phyloP scores from a whole-genome alignment of 371 early-diverging fungal genomes.

The Lichtheimia ramosa region DNA sequence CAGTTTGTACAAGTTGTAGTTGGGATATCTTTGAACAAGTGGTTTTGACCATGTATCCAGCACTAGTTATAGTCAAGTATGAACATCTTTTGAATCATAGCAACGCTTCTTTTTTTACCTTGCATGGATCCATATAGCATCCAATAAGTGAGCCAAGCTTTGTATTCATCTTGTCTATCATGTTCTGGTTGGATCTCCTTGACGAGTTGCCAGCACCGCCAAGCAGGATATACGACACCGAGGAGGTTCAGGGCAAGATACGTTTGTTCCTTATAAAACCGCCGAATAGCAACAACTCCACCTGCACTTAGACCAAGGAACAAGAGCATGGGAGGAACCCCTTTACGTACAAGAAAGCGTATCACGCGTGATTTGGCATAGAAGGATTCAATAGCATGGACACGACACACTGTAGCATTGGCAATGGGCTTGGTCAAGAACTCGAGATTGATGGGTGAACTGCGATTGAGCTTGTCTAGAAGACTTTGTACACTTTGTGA shows the following conservation, averaged over 20 bases:
- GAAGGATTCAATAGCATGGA: conserved; percentile 30
- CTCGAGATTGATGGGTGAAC: conserved; percentile 39
- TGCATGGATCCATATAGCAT: conserved; percentile 49
- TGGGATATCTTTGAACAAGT: conserved; percentile 29
- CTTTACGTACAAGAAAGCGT: conserved; percentile 34
- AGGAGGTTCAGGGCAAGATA: conserved; percentile 31
- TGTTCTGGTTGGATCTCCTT: conserved; percentile 11
- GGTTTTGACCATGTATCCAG: conserved; percentile 45
- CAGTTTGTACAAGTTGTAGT: conserved; percentile 48
- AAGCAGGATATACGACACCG: conserved; percentile 47
- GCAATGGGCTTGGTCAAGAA: conserved; percentile 28
- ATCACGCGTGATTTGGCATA: conserved; percentile 29
- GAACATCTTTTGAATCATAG: background rate
- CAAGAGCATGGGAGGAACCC: conserved; percentile 32
- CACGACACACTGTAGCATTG: conserved; percentile 18
- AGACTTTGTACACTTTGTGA: conserved; percentile 16
- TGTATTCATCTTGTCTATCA: conserved; percentile 23
- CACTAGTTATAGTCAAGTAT: conserved; percentile 16
- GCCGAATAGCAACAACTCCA: conserved; percentile 16
- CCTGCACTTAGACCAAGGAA: conserved; percentile 27
- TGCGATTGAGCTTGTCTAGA: conserved; percentile 17
- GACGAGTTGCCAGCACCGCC: conserved; percentile 33
- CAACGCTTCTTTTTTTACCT: conserved; percentile 21
- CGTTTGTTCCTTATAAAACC: conserved; percentile 30
- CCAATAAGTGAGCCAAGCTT: conserved; percentile 58